Evolutionary conservation across 345 rosid genomes (phyloP).

Genomic region (Aquilaria malaccensis): DNA sequence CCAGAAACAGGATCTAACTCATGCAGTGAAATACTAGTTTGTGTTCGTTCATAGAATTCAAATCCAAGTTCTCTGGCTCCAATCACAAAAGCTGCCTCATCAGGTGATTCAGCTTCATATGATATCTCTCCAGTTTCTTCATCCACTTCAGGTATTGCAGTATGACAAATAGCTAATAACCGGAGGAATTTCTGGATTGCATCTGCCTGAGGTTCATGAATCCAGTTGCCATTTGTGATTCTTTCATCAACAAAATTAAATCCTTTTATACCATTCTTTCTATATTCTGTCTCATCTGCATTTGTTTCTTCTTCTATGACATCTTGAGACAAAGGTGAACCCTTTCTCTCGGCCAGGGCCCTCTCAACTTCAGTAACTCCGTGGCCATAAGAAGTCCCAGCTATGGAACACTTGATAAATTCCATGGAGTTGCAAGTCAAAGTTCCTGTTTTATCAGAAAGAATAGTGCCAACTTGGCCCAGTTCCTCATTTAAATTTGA

Average conservation of each 20-base stretch:
- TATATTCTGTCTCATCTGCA: constrained; percentile 20
- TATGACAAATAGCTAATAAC: constrained; percentile 84
- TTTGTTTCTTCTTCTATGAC: constrained; percentile 23
- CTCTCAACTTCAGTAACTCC: constrained; percentile 90
- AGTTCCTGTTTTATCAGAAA: constrained; percentile 93
- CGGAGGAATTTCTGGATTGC: constrained; percentile 58
- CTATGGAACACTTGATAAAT: constrained; percentile 81
- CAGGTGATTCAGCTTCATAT: constrained; percentile 97
- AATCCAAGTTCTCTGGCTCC: constrained; percentile 94
- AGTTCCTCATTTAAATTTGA: constrained; percentile 99
- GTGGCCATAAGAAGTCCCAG: constrained; percentile 76
- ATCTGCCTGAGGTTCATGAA: constrained; percentile 40
- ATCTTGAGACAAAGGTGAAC: constrained; percentile 39
- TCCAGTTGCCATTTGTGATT: constrained; percentile 69
- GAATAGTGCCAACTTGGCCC: constrained; percentile 86
- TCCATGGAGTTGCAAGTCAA: constrained; percentile 98
- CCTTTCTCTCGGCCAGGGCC: constrained; percentile 64
- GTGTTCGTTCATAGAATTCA: constrained; percentile 76
- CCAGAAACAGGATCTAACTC: constrained; percentile 63
- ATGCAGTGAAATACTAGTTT: constrained; percentile 52
- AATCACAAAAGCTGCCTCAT: constrained; percentile 92
- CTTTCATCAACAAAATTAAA: constrained; percentile 81
- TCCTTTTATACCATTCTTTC: constrained; percentile 53
- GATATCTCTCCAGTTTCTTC: constrained; percentile 60
- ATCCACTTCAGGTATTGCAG: constrained; percentile 85